A percentile compares a stretch with the other conserved stretches of the same genome.
Conservation (phyloP, 805 yeast genomes). For the Peterozyma toletana region DNA sequence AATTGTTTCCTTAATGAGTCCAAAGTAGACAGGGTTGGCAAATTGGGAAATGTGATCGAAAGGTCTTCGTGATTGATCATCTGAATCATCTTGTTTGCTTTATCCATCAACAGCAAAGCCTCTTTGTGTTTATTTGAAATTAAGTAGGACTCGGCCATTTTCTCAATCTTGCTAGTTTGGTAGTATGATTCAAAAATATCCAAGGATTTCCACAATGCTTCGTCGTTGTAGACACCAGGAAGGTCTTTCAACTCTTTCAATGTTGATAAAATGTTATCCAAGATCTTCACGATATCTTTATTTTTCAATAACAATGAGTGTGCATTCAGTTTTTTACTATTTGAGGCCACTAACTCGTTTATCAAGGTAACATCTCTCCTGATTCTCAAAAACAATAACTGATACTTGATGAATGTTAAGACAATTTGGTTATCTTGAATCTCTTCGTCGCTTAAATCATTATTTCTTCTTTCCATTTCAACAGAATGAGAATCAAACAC, state of each 20-base stretch:
- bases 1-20: slow-evolving; percentile 14
- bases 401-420: slow-evolving; percentile 68
- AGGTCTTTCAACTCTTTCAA: slow-evolving; percentile 60
- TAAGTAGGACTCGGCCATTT: slow-evolving; percentile 39
- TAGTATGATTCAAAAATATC: slow-evolving; percentile 41
- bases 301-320: slow-evolving; percentile 20
- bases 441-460: slow-evolving; percentile 40
- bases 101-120: slow-evolving; percentile 36
- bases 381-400: slow-evolving; percentile 55
- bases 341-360: slow-evolving; percentile 19
- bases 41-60: slow-evolving; percentile 20
- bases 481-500: slow-evolving; percentile 52
- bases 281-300: slow-evolving; percentile 41
- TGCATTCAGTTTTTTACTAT: slow-evolving; percentile 12
- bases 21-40: slow-evolving; percentile 31
- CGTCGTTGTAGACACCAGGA: slow-evolving; percentile 91
- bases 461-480: slow-evolving; percentile 38
- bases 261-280: slow-evolving; percentile 44
- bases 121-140: slow-evolving; percentile 32
- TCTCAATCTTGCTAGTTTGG: slow-evolving; percentile 31
- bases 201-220: slow-evolving; percentile 51
- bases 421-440: slow-evolving; percentile 70
- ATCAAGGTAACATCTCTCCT: slow-evolving; percentile 61
- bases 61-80: slow-evolving; percentile 31
- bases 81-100: slow-evolving; percentile 17